phyloP scores from a whole-genome alignment of 208 protist genomes.

The Trichomonas vaginalis region DNA sequence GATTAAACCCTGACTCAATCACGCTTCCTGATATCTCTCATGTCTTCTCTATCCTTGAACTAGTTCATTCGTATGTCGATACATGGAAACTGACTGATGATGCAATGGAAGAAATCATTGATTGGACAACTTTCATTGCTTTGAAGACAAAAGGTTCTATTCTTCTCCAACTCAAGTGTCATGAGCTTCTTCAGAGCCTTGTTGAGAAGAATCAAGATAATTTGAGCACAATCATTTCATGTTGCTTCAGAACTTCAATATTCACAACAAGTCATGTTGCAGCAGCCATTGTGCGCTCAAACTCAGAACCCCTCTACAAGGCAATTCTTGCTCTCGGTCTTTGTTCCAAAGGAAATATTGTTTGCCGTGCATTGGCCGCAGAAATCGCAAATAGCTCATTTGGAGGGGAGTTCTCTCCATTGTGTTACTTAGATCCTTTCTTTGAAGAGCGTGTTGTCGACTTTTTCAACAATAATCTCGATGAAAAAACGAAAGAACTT shows the following conservation, averaged over 20 bases:
- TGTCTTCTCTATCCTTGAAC: not conserved
- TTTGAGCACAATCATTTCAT: not conserved
- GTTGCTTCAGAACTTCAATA: not conserved
- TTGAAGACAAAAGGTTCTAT: not conserved
- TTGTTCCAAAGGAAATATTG: not conserved
- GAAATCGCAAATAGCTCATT: not conserved
- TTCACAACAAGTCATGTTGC: not conserved
- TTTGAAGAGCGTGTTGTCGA: not conserved
- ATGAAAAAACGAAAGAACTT: not conserved
- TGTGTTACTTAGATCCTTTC: not conserved
- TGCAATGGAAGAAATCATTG: not conserved
- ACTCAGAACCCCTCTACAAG: not conserved
- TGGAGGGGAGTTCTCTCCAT: not conserved
- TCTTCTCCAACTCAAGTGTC: not conserved
- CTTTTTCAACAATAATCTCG: not conserved
- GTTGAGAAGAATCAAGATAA: not conserved
- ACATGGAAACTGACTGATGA: not conserved
- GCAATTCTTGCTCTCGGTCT: not conserved
- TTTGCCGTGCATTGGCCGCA: not conserved
- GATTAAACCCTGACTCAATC: not conserved
- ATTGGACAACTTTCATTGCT: not conserved
- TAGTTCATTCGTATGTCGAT: not conserved
- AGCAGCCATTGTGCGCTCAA: not conserved
- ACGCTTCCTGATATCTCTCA: not conserved
- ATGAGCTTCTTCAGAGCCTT: not conserved